Evolutionary conservation across 768 basidiomycete species (phyloP).

Genomic region (Pleurotus tuoliensis): DNA sequence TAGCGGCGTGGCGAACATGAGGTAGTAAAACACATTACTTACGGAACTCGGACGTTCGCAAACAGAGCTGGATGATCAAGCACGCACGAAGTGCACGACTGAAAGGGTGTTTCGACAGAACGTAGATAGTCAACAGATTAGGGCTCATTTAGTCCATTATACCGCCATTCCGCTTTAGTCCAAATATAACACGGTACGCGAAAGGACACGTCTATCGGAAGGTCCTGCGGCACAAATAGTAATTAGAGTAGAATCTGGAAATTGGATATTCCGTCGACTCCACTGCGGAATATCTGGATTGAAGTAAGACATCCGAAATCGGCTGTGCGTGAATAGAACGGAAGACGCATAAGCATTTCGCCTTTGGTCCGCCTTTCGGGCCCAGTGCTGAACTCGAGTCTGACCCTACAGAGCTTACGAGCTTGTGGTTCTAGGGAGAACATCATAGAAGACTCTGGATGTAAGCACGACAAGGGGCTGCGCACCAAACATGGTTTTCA

Average conservation of each 20-base stretch:
- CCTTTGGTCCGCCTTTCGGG: too few relatives aligned
- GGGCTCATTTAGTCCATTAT: too few relatives aligned
- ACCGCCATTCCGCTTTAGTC: not conserved
- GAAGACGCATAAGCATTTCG: not conserved
- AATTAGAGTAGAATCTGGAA: constrained; percentile 7
- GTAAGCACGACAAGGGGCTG: not conserved
- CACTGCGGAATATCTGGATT: not conserved
- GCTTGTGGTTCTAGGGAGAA: not conserved
- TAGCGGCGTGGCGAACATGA: constrained; percentile 16
- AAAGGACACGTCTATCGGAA: not conserved
- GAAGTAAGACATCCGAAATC: not conserved
- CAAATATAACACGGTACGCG: not conserved
- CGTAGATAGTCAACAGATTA: not conserved
- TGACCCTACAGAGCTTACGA: too few relatives aligned
- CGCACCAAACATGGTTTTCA: constrained; percentile 1
- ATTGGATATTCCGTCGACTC: constrained; percentile 6
- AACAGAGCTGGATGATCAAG: constrained; percentile 2
- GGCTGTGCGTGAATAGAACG: not conserved
- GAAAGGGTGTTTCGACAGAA: constrained; percentile 1
- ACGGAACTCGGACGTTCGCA: constrained; percentile 7
- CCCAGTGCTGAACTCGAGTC: too few relatives aligned
- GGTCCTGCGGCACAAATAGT: constrained; percentile 4
- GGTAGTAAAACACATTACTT: constrained; percentile 10
- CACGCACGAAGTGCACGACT: constrained; percentile 1
- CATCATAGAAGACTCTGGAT: not conserved